Evolutionary conservation across 257 asterid genomes (phyloP).

Genomic region (Solanum verrucosum): DNA sequence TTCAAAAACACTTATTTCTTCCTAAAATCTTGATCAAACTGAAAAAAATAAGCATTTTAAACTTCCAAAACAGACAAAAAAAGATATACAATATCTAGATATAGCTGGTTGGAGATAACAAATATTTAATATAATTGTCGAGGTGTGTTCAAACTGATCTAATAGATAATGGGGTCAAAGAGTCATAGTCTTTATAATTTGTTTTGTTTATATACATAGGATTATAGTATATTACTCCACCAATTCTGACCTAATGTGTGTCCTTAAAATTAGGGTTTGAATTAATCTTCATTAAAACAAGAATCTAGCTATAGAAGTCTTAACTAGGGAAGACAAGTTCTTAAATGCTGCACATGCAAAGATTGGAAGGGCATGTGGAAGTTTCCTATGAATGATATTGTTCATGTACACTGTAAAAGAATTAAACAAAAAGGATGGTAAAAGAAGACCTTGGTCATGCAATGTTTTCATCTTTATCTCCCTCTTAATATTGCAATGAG

Average conservation of each 20-base stretch:
- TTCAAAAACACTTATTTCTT: not conserved
- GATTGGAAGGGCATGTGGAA: not conserved
- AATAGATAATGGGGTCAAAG: not conserved
- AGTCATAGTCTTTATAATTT: not conserved
- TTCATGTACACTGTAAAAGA: not conserved
- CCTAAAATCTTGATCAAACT: not conserved
- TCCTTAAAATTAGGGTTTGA: not conserved
- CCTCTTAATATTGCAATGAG: not conserved
- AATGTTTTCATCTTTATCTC: not conserved
- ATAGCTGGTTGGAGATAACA: not conserved
- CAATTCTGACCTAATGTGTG: not conserved
- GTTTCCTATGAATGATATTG: not conserved
- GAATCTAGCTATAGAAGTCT: not conserved
- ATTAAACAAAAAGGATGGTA: not conserved
- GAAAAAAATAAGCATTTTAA: not conserved
- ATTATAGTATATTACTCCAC: not conserved
- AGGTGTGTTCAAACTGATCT: not conserved
- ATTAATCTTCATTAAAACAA: not conserved
- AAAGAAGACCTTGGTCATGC: not conserved
- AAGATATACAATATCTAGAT: not conserved
- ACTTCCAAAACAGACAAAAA: not conserved
- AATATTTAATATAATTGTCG: not conserved
- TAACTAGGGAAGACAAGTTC: not conserved
- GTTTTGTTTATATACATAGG: not conserved
- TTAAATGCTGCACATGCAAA: slow-evolving; percentile 2